phyloP scores from a whole-genome alignment of 1,139 yeast genomes.

The Nadsonia commutata region DNA sequence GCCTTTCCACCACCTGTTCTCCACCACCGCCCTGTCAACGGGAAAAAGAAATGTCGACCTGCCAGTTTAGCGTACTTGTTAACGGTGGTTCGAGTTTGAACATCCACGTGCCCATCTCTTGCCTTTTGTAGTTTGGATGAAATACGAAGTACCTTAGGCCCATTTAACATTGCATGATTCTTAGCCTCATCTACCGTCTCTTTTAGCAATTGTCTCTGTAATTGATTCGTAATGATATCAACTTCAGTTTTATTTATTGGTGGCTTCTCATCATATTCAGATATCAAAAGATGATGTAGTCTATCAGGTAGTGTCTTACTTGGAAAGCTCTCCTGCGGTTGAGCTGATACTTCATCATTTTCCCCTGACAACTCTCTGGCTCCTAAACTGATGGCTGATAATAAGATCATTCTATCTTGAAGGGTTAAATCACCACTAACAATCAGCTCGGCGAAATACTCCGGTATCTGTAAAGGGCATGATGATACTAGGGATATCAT shows the following conservation, averaged over 20 bases:
- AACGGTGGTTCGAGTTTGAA: conserved; percentile 11
- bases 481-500: conserved; percentile 40
- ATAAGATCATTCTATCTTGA: conserved; percentile 41
- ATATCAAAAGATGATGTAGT: conserved; percentile 25
- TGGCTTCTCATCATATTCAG: background rate
- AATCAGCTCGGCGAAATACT: conserved; percentile 30
- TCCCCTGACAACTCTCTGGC: conserved; percentile 38
- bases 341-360: conserved; percentile 21
- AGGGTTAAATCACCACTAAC: conserved; percentile 51
- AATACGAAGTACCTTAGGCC: conserved; percentile 36
- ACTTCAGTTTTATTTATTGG: conserved; percentile 4
- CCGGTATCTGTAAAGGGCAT: conserved; percentile 28
- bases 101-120: conserved; percentile 7
- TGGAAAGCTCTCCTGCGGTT: conserved; percentile 19
- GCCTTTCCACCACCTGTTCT: conserved; percentile 19
- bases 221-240: conserved; percentile 8
- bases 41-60: conserved; percentile 36
- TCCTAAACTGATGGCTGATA: conserved; percentile 42
- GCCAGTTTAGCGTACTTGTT: conserved; percentile 32
- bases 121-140: conserved; percentile 28
- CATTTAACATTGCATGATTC: conserved; percentile 25
- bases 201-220: conserved; percentile 16
- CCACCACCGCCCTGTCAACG: conserved; percentile 43
- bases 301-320: conserved; percentile 33
- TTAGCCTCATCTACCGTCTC: conserved; percentile 30